Conservation (phyloP, 163 green algal species). For the Trebouxiophyceae sp. region DNA sequence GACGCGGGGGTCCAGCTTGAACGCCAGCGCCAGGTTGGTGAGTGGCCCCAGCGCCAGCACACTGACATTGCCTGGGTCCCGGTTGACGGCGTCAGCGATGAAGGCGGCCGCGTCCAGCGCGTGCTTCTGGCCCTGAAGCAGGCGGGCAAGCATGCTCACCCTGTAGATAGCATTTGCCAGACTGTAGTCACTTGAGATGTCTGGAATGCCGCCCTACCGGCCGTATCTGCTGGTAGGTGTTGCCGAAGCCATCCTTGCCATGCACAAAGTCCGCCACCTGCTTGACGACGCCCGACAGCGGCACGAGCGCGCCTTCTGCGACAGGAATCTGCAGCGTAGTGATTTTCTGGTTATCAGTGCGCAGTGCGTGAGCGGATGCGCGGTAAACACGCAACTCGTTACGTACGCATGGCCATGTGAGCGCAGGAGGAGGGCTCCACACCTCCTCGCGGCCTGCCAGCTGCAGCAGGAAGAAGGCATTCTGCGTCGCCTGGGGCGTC, state of each 20-base stretch:
- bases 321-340: conserved; percentile 63
- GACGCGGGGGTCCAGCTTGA: conserved; percentile 54
- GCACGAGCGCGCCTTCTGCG: conserved; percentile 44
- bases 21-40: conserved; percentile 74
- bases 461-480: conserved; percentile 64
- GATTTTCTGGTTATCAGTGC: no score
- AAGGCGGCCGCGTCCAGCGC: conserved; percentile 57
- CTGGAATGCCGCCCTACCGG: no score
- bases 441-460: conserved; percentile 31
- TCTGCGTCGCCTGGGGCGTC: conserved; percentile 65
- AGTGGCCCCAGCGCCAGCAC: conserved; percentile 64
- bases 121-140: conserved; percentile 2
- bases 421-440: background rate
- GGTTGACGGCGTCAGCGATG: conserved; percentile 41
- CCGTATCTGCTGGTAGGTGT: conserved; percentile 46
- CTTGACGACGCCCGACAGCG: conserved; percentile 51
- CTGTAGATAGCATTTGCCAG: no score
- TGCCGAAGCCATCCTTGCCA: conserved; percentile 81
- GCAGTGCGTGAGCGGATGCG: no score
- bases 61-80: conserved; percentile 49
- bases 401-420: background rate
- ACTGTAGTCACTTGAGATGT: no score
- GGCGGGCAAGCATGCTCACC: no score
- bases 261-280: conserved; percentile 85
- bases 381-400: no score